Base-by-base conservation (phyloP, 2,329 filamentous ascomycete species). In the Aspergillus puulaauensis region DNA sequence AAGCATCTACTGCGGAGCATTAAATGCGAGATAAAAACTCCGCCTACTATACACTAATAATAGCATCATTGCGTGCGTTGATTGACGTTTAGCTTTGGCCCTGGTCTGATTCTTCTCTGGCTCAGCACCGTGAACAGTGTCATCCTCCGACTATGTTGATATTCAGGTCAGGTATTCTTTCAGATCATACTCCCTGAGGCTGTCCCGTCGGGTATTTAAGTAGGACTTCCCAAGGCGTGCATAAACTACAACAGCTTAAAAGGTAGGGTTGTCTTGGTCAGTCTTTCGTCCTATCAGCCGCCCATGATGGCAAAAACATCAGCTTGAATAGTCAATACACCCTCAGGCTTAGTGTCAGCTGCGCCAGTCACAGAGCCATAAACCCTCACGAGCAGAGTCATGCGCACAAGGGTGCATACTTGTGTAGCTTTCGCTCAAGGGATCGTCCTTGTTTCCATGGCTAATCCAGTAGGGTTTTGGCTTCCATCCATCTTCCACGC, bases 351-450 rank as follows among this genome's bases (percentile, higher is more conserved):
- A 19, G 44, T 60, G 62, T 64, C 62, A 64, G 52, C 58, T 57
- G 62, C 48, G 31, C 48, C 52, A 52, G 62, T 62, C 62, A 62
- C 52, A 46, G 49, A 54, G 44, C 24, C 49, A 24, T 37, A 40
- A 24, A 43, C 17, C 21, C 47, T 56, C 49, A 57, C 53, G 50
- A 56, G 45, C 52, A 49, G 50, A 61, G 58, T 64, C 62, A 64
- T 60, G 58, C 62, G 62, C 60, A 35, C 60, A 39, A 53, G 15
- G 39, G 7, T 58, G 58, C 60, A 56, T 59, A 39, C 35, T 23
- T 46, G 55, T 57, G 54, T 56, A 46, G 43, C 57, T 33, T 56
- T 54, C 27, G 44, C 11, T 15, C 27, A 27, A 39, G 41, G 33
- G 24, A 39, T 11, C 27, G 17, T n/a, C 43, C 45, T 45, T 41